Evolutionary conservation across 495 filamentous ascomycete genomes (phyloP).

Genomic region (Pseudoneurospora amorphoporcata): DNA sequence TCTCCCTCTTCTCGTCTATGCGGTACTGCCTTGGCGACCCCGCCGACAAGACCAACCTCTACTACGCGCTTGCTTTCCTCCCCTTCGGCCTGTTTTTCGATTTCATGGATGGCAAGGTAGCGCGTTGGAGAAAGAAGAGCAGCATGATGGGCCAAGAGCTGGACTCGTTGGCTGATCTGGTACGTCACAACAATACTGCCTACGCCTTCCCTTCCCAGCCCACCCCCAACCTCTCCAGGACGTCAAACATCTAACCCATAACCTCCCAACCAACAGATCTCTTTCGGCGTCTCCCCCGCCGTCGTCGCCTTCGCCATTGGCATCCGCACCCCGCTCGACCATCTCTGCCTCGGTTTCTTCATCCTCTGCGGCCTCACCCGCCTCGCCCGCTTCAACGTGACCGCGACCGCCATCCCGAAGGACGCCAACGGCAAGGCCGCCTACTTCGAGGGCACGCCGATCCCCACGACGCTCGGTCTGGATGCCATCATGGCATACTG

Average conservation of each 20-base stretch:
- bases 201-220: background rate
- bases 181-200: constrained; percentile 29
- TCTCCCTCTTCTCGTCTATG: constrained; percentile 93
- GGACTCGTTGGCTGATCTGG: constrained; percentile 93
- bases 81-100: constrained; percentile 96
- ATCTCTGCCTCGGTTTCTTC: constrained; percentile 76
- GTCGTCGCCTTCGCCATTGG: constrained; percentile 81
- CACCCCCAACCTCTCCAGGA: background rate
- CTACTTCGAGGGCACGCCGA: constrained; percentile 96
- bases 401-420: constrained; percentile 76
- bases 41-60: constrained; percentile 53
- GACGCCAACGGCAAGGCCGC: constrained; percentile 80
- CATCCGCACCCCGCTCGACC: constrained; percentile 76
- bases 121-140: constrained; percentile 89
- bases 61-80: constrained; percentile 75
- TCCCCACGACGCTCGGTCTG: constrained; percentile 76
- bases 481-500: constrained; percentile 83
- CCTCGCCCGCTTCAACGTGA: constrained; percentile 95
- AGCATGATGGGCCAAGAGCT: constrained; percentile 96
- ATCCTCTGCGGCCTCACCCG: constrained; percentile 92
- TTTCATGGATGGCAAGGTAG: constrained; percentile 95
- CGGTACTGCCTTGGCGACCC: constrained; percentile 81
- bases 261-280: constrained; percentile 50
- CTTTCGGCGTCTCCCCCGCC: constrained; percentile 89
- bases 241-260: background rate